Evolutionary conservation across 108 stramenopile genomes (phyloP).

Genomic region (Cylindrotheca fusiformis): DNA sequence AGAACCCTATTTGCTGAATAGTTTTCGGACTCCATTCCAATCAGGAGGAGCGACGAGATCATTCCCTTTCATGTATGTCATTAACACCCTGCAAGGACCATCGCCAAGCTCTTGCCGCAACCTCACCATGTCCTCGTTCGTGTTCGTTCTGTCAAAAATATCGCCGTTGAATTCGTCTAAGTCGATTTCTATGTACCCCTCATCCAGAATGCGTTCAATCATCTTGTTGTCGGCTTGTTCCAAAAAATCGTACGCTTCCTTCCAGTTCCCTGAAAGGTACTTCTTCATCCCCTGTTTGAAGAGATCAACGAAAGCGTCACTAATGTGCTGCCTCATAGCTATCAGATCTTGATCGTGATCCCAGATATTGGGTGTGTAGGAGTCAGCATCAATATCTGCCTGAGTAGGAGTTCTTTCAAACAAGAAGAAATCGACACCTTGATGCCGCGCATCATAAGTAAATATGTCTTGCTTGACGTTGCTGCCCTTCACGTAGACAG

Average conservation of each 20-base stretch:
- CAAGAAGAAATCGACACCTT: slow-evolving; percentile 79
- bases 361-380: slow-evolving; percentile 73
- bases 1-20: slow-evolving; percentile 86
- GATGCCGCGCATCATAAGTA: slow-evolving; percentile 85
- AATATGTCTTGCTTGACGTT: slow-evolving; percentile 80
- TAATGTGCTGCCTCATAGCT: slow-evolving; percentile 78
- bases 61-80: slow-evolving; percentile 68
- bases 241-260: slow-evolving; percentile 47
- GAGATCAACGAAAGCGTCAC: slow-evolving; percentile 62
- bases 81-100: slow-evolving; percentile 73
- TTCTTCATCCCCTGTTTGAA: slow-evolving; percentile 66
- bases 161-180: slow-evolving; percentile 19
- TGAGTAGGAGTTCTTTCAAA: slow-evolving; percentile 60
- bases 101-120: slow-evolving; percentile 64
- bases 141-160: slow-evolving; percentile 30
- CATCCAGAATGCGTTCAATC: slow-evolving; percentile 56
- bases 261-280: slow-evolving; percentile 80
- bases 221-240: slow-evolving; percentile 75
- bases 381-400: slow-evolving; percentile 68
- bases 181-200: slow-evolving; percentile 46
- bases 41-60: slow-evolving; percentile 52
- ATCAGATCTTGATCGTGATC: slow-evolving; percentile 74
- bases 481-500: slow-evolving; percentile 92
- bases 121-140: slow-evolving; percentile 28
- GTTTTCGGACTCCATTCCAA: slow-evolving; percentile 81